Base-by-base conservation (phyloP, 2,329 filamentous ascomycete species). In the Phaeophleospora eucalypticola region DNA sequence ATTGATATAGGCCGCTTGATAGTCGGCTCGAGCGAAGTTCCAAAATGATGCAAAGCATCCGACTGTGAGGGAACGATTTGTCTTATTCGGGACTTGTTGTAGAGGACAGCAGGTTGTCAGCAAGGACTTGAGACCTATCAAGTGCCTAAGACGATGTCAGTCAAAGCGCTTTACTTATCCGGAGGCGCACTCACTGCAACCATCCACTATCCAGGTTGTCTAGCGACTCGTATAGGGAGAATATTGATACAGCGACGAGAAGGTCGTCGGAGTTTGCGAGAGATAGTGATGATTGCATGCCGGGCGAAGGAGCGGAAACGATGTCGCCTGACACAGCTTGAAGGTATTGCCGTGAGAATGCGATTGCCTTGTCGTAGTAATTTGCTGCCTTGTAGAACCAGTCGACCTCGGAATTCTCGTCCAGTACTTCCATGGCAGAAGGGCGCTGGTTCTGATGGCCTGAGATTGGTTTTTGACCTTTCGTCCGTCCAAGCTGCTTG, bases 221-320 rank as follows among this genome's bases (percentile, higher is more conserved):
- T 16, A 85, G 68, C 38, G 83, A 80, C 52, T 86, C 82, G 60
- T 84, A 84, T 1, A 82, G 75, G 43, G 80, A 84, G 7, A 86
- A 68, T 10, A 85, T 84, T 1, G 81, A 81, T 2, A 81, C 80
- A 2, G 82, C 81, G 3, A 82, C 79, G 14, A 84, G 68, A 1
- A 83, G 72, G 46, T 84, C 80, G 52, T 83, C 80, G 1, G 74
- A 69, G 52, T 72, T 74, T 34, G 69, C 70, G 43, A 68, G 55
- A 1, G 68, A 59, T 3, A 53, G 27, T 3, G 53, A 45, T 10
- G 46, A 41, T 15, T 58, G 51, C 3, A 49, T 51, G 15, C 50
- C 53, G 4, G 60, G 58, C 14, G 58, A 53, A 3, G 57, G 48
- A 4, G 56, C 49, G 39, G 52, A 58, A 2, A 16, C 35, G 15